These are phyloP conservation scores for Epichloe baconii DNA, from an alignment of 2,329 filamentous ascomycete genomes.

Conservation along the genomic window DNA sequence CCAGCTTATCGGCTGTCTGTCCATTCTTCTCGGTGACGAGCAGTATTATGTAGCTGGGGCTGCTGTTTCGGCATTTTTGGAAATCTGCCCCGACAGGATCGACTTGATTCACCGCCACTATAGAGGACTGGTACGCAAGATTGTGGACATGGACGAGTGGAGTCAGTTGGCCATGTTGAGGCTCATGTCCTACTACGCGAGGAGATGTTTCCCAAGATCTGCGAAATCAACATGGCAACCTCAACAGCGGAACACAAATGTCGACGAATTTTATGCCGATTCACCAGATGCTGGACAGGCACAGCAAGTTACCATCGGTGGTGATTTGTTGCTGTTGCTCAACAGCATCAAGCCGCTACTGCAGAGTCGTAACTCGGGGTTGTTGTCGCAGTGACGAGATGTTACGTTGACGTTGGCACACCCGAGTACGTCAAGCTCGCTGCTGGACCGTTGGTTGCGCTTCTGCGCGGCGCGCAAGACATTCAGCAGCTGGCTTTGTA, in stretches of 20 bases:
- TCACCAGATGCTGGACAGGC: slow-evolving; percentile 29
- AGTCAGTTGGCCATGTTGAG: slow-evolving; percentile 74
- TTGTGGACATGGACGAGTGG: slow-evolving; percentile 99
- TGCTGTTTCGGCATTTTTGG: slow-evolving; percentile 77
- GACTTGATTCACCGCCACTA: slow-evolving; percentile 90
- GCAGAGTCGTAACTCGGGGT: slow-evolving; percentile 91
- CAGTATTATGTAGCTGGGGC: slow-evolving; percentile 96
- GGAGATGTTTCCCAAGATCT: slow-evolving; percentile 72
- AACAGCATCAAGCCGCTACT: slow-evolving; percentile 72
- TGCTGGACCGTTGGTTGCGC: slow-evolving; percentile 72
- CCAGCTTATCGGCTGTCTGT: slow-evolving; percentile 72
- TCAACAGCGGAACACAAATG: slow-evolving; percentile 23
- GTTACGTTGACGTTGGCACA: slow-evolving; percentile 75
- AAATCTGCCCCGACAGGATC: slow-evolving; percentile 75
- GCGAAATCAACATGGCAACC: slow-evolving; percentile 40
- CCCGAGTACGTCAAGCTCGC: slow-evolving; percentile 60
- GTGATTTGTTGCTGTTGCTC: slow-evolving; percentile 71
- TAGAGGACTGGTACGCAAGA: slow-evolving; percentile 67
- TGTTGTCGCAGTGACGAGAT: slow-evolving; percentile 73
- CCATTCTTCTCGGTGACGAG: slow-evolving; percentile 68
- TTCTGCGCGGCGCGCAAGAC: slow-evolving; percentile 73
- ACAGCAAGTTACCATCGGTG: slow-evolving; percentile 50
- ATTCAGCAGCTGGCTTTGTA: slow-evolving; percentile 83
- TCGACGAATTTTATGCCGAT: slow-evolving; percentile 74
- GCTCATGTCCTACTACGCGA: slow-evolving; percentile 72